Conservation (phyloP, 2,329 filamentous ascomycete species). For the Tolypocladium amazonense region DNA sequence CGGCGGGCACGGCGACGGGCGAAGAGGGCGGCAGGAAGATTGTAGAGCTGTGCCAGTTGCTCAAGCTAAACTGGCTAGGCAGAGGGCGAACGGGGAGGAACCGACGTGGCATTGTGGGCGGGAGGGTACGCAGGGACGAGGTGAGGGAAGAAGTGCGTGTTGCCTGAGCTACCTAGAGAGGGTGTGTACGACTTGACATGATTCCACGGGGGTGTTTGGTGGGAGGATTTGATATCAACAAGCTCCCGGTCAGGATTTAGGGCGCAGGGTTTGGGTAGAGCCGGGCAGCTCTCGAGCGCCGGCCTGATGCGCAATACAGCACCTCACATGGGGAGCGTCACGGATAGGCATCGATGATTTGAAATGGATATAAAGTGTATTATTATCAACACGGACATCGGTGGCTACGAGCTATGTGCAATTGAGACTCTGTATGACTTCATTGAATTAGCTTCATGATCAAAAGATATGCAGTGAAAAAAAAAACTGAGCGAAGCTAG, state of each 20-base stretch:
- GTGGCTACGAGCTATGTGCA: background rate
- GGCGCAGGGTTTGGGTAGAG: background rate
- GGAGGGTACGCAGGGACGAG: conserved; percentile 38
- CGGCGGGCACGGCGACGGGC: conserved; percentile 35
- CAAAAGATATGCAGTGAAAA: background rate
- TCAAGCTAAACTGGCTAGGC: conserved; percentile 96
- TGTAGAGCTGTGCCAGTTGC: conserved; percentile 69
- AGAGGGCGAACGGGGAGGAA: conserved; percentile 83
- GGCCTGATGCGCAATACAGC: background rate
- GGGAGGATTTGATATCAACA: background rate
- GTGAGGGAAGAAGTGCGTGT: conserved; percentile 30
- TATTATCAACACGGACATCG: background rate
- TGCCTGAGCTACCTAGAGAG: conserved; percentile 9
- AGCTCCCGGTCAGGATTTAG: background rate
- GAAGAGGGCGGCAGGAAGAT: conserved; percentile 71
- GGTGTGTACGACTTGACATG: background rate
- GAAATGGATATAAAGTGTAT: background rate
- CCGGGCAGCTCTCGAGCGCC: background rate
- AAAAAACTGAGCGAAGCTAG: conserved; percentile 9
- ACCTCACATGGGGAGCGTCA: background rate
- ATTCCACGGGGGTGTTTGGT: background rate
- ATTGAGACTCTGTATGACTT: conserved; percentile 1
- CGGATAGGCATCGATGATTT: background rate
- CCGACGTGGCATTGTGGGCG: conserved; percentile 78
- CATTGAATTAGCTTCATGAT: conserved; percentile 12